phyloP scores from a whole-genome alignment of 306 rosid genomes.

The Prunus mume region DNA sequence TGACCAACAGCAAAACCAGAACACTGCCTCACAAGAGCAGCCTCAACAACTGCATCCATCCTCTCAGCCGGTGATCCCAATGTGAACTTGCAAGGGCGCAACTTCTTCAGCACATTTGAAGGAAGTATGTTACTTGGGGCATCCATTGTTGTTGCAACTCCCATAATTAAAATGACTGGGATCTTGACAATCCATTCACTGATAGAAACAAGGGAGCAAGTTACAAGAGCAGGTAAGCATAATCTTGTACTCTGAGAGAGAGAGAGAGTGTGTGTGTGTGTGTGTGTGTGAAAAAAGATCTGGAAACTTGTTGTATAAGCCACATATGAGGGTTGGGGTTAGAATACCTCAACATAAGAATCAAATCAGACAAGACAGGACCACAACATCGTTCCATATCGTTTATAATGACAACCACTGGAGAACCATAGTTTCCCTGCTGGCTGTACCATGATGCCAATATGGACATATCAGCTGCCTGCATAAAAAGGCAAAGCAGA shows the following conservation, averaged over 20 bases:
- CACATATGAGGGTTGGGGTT: neutral
- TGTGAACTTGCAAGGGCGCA: slow-evolving; percentile 58
- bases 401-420: slow-evolving; percentile 68
- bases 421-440: slow-evolving; percentile 59
- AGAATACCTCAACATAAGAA: slow-evolving; percentile 75
- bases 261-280: neutral
- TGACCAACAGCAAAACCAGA: slow-evolving; percentile 67
- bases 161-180: slow-evolving; percentile 79
- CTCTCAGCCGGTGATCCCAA: slow-evolving; percentile 78
- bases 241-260: neutral
- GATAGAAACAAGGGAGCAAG: slow-evolving; percentile 26
- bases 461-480: slow-evolving; percentile 76
- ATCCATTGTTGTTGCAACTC: slow-evolving; percentile 84
- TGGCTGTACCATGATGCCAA: slow-evolving; percentile 95
- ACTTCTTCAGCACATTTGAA: slow-evolving; percentile 66
- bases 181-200: slow-evolving; percentile 90
- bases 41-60: slow-evolving; percentile 89
- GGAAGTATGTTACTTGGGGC: slow-evolving; percentile 60
- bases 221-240: slow-evolving; percentile 12
- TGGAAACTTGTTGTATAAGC: too few species aligned
- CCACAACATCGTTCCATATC: slow-evolving; percentile 86
- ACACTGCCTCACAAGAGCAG: slow-evolving; percentile 70
- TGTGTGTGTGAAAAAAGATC: neutral
- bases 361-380: slow-evolving; percentile 72
- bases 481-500: slow-evolving; percentile 22